Evolutionary conservation across 2,329 filamentous ascomycete genomes (phyloP), one percentile per base, ranked within the genome.

Genomic region (Pezicula carpinea): DNA sequence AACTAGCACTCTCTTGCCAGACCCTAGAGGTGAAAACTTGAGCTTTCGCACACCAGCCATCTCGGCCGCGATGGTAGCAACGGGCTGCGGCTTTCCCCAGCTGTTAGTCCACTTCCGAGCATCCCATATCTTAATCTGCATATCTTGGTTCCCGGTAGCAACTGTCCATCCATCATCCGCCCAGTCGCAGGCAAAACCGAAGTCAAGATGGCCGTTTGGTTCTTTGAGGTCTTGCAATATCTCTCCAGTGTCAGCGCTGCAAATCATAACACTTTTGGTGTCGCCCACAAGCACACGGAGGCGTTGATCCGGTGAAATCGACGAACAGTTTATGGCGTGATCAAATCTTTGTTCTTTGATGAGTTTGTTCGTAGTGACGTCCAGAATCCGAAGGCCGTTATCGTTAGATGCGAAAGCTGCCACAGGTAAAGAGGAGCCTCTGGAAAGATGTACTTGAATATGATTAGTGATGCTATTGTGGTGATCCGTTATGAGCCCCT

Each of bases 151-250:
- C 18, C 83, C 87, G 0, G 87, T 91, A 11, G 87, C 87, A 17
- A 91, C 76, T 11, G 82, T 84, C 69, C 82, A 82, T 26, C 86
- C 87, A 60, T 91, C 83, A 44, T 85, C 81, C 15, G 86, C 83
- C 87, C 87, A 92, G 54, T 85, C 87, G 58, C 85, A 89, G 2
- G 87, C 81, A 58, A 91, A 92, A 2, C 82, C 85, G 55, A 76
- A 86, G 59, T 90, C 86, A 13, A 71, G 72, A 59, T 89, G 85
- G 2, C 83, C 82, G 4, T 69, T 65, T 2, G 91, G 74, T 22
- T 69, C 66, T 54, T 69, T 65, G 2, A 91, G 74, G 21, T 69
- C 66, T 54, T 83, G 73, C 52, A 77, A 73, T 46, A 70, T 71
- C 49, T 75, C 68, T 13, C 85, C 82, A 11, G 76, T 81, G 46